Evolutionary conservation across 805 yeast species (phyloP).

Genomic region (Kazachstania kunashirensis): DNA sequence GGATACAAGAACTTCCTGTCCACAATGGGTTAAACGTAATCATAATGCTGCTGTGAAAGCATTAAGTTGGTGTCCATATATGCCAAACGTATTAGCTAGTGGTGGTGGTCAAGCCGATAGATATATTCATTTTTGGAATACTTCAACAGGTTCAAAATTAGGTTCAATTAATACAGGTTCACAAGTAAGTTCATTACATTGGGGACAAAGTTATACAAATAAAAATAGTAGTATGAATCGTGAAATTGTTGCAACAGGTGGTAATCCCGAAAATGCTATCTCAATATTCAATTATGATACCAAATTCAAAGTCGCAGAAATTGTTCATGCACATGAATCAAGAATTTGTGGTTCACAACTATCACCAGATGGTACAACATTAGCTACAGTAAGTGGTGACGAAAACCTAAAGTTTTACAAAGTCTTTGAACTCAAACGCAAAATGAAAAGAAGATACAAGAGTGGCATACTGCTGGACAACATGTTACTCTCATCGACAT

Average conservation of each 20-base stretch:
- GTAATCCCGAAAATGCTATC: conserved; percentile 79
- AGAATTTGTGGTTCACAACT: conserved; percentile 74
- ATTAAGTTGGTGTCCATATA: conserved; percentile 88
- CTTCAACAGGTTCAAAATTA: conserved; percentile 78
- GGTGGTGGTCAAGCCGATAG: conserved; percentile 95
- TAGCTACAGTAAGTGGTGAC: conserved; percentile 94
- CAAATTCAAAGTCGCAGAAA: conserved; percentile 78
- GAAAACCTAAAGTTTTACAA: conserved; percentile 94
- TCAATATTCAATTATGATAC: conserved; percentile 80
- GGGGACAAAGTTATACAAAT: conserved; percentile 53
- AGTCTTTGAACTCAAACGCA: conserved; percentile 54
- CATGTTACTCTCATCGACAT: conserved; percentile 8
- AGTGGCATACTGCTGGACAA: conserved; percentile 16
- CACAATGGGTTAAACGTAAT: conserved; percentile 63
- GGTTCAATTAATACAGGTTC: conserved; percentile 86
- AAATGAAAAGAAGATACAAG: conserved; percentile 30
- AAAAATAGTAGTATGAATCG: conserved; percentile 21
- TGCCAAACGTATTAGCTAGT: conserved; percentile 72
- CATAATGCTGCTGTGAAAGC: conserved; percentile 97
- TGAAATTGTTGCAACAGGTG: conserved; percentile 91
- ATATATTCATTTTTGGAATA: conserved; percentile 89
- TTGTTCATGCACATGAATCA: conserved; percentile 78
- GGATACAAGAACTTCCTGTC: conserved; percentile 68
- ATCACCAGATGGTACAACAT: conserved; percentile 81
- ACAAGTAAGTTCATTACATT: conserved; percentile 84